These are phyloP conservation scores for Linderniella brevidens DNA, from an alignment of 257 asterid species.

Conservation along the genomic window DNA sequence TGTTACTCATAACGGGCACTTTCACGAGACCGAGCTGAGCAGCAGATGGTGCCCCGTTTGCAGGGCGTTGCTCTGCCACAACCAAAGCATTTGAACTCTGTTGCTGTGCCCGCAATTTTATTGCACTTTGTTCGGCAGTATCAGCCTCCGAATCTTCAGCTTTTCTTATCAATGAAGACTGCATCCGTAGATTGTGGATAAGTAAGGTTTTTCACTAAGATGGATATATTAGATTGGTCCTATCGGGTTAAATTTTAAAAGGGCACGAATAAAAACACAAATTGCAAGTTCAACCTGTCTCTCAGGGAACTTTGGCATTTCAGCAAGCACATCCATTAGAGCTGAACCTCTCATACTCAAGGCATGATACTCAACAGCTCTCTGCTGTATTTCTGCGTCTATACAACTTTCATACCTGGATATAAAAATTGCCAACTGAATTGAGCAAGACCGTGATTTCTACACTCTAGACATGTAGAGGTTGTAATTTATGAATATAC, in stretches of 20 bases:
- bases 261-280: conserved; percentile 1
- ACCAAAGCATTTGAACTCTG: conserved; percentile 68
- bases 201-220: background rate
- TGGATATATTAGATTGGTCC: no score
- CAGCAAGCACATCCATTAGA: conserved; percentile 61
- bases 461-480: background rate
- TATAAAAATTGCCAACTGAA: conserved; percentile 7
- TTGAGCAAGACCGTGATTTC: conserved; percentile 1
- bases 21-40: conserved; percentile 53
- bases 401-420: conserved; percentile 60
- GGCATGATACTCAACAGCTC: conserved; percentile 65
- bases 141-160: conserved; percentile 73
- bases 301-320: conserved; percentile 88
- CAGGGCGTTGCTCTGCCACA: conserved; percentile 49
- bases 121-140: conserved; percentile 83
- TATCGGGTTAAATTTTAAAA: no score
- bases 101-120: conserved; percentile 61
- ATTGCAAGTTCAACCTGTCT: conserved; percentile 36
- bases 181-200: background rate
- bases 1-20: conserved; percentile 32
- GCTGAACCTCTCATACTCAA: conserved; percentile 66
- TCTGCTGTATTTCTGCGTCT: conserved; percentile 72
- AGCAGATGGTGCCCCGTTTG: conserved; percentile 40
- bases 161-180: conserved; percentile 60
- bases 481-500: conserved; percentile 15